phyloP scores from a whole-genome alignment of 768 basidiomycete genomes.

The Psilocybe sp. region DNA sequence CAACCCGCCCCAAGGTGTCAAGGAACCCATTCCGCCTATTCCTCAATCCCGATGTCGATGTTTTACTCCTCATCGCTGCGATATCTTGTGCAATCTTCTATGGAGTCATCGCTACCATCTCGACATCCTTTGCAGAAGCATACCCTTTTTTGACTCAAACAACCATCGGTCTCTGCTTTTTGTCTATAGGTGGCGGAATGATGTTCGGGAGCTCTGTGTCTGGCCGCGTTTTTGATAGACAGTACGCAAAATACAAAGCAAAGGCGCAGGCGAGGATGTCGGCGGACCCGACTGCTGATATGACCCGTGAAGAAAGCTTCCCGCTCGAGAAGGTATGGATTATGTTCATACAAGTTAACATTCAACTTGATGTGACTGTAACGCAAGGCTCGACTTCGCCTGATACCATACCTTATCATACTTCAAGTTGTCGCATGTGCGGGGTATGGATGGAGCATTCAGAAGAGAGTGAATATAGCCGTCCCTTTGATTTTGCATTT shows the following conservation, averaged over 20 bases:
- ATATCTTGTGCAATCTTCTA: slow-evolving; percentile 57
- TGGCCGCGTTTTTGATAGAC: slow-evolving; percentile 64
- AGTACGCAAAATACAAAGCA: slow-evolving; percentile 47
- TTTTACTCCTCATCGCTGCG: slow-evolving; percentile 50
- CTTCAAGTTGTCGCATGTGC: slow-evolving; percentile 37
- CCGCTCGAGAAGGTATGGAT: slow-evolving; percentile 50
- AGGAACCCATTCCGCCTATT: slow-evolving; percentile 58
- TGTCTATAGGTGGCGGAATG: slow-evolving; percentile 74
- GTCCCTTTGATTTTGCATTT: slow-evolving; percentile 49
- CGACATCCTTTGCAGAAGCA: slow-evolving; percentile 52
- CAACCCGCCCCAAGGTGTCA: slow-evolving; percentile 36
- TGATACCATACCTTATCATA: slow-evolving; percentile 19
- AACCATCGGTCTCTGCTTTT: slow-evolving; percentile 73
- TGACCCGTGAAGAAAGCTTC: slow-evolving; percentile 34
- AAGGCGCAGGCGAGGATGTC: slow-evolving; percentile 18
- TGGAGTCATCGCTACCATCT: slow-evolving; percentile 56
- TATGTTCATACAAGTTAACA: not conserved
- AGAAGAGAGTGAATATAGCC: slow-evolving; percentile 44
- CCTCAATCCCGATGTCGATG: slow-evolving; percentile 51
- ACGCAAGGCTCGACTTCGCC: slow-evolving; percentile 17
- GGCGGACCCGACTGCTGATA: slow-evolving; percentile 7
- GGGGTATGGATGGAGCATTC: slow-evolving; percentile 64
- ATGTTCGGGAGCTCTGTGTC: slow-evolving; percentile 53
- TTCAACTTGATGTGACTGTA: not conserved
- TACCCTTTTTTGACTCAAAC: slow-evolving; percentile 64